Evolutionary conservation across 2,329 filamentous ascomycete species (phyloP).

Genomic region (Xylariaceae sp.): DNA sequence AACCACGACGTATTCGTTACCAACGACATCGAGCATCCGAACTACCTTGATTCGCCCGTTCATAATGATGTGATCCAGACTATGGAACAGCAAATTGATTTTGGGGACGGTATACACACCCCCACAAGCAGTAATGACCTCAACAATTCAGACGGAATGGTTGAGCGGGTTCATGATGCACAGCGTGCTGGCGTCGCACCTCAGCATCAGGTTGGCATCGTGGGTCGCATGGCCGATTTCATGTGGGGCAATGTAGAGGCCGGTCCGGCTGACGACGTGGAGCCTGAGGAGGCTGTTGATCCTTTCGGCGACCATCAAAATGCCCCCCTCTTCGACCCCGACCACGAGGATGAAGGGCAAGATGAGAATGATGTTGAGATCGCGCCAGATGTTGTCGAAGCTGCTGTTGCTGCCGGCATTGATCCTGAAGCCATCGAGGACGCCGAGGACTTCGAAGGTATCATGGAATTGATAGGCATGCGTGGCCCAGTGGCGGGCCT

Average conservation of each 20-base stretch:
- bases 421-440: constrained; percentile 80
- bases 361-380: constrained; percentile 47
- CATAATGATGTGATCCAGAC: neutral
- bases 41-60: neutral
- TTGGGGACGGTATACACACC: neutral
- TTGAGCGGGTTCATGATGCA: constrained; percentile 5
- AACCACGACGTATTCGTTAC: neutral
- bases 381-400: constrained; percentile 61
- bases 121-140: neutral
- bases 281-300: constrained; percentile 59
- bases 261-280: constrained; percentile 42
- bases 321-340: constrained; percentile 43
- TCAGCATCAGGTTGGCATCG: constrained; percentile 41
- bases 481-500: constrained; percentile 87
- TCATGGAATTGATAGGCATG: constrained; percentile 96
- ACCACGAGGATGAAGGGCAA: constrained; percentile 33
- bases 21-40: neutral
- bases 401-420: constrained; percentile 67
- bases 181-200: constrained; percentile 5
- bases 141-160: constrained; percentile 2
- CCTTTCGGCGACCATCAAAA: constrained; percentile 54
- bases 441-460: constrained; percentile 91
- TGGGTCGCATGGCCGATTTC: constrained; percentile 56
- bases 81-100: neutral
- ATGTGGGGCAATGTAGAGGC: constrained; percentile 62